Percentiles rank a stretch among this genome's conserved stretches.
These are phyloP conservation scores for Davidsoniella neocaledoniae DNA, from an alignment of 2,329 filamentous ascomycete genomes.

Conservation along the genomic window DNA sequence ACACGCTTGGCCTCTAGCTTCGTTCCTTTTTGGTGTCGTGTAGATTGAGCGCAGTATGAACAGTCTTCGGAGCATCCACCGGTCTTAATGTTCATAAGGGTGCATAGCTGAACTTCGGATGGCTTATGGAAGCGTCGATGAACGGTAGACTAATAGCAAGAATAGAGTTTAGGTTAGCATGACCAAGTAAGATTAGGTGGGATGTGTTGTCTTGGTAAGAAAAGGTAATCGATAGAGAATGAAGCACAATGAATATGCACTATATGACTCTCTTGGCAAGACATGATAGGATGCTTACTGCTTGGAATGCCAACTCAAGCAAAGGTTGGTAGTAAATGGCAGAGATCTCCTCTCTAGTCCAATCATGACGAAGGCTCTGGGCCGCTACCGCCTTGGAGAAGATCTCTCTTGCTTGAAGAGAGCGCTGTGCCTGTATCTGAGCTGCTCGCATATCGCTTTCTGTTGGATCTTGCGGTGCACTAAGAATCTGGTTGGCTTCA, in stretches of 20 bases:
- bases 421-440: neutral
- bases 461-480: neutral
- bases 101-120: slow-evolving; percentile 76
- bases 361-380: slow-evolving; percentile 47
- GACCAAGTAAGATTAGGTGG: neutral
- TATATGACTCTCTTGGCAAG: neutral
- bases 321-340: slow-evolving; percentile 69
- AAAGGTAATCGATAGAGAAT: neutral
- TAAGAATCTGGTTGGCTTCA: neutral
- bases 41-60: slow-evolving; percentile 82
- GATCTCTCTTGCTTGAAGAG: slow-evolving; percentile 16
- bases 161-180: neutral
- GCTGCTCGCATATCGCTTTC: neutral
- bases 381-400: slow-evolving; percentile 40
- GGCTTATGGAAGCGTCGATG: slow-evolving; percentile 79
- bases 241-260: too few relatives aligned
- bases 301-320: slow-evolving; percentile 60
- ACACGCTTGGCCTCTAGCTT: slow-evolving; percentile 68
- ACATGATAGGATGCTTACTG: slow-evolving; percentile 32
- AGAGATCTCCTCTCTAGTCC: slow-evolving; percentile 67
- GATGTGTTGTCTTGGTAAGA: neutral
- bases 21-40: slow-evolving; percentile 58
- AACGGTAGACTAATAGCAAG: slow-evolving; percentile 42
- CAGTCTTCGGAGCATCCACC: slow-evolving; percentile 87
- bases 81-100: slow-evolving; percentile 92